Base-by-base conservation (phyloP, 305 asterid genomes). In the Solanum hybrid region DNA sequence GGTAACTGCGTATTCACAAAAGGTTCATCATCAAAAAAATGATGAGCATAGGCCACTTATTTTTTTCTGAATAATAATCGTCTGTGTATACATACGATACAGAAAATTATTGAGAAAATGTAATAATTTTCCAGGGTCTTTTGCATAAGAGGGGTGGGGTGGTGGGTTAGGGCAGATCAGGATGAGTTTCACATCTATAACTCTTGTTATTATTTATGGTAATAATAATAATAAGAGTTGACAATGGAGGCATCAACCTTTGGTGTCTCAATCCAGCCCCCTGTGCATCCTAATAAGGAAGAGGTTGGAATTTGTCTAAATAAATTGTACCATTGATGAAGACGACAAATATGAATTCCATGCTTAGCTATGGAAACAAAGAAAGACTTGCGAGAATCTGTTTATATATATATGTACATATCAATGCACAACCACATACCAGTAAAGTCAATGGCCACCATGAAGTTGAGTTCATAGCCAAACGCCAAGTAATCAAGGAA, bases 391-490 rank as follows among this genome's bases (percentile, higher is more conserved):
- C 13, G 17, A 56, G 42, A 31, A 31, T 85, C 87, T 5, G 87
- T 17, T 45, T 84, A 8, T 19, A 76, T 32, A 75, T 75, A 76
- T 15, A 15, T 64, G 6, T 4, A 32, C 81, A 76, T 31, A 32
- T 51, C 31, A 51, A 29, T 31, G 26, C 22, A 34, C 88, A 60
- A 85, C 8, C 76, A 89, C 78, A 91, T 94, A 97, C 99, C 99
- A 85, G 99, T 97, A 95, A 96, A 97, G 94, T 97, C 99, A 89
- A 97, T 92, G 64, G 99, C 99, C 90, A 96, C 98, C 99, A 97
- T 97, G 95, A 97, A 97, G 94, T 95, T 96, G 91, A 97, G 94
- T 94, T 97, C 98, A 91, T 93, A 96, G 84, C 99, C 99, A 88
- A 96, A 96, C 89, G 95, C 93, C 95, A 97, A 90, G 94, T 96